A percentile compares a stretch with the other conserved stretches of the same genome.
phyloP scores from a whole-genome alignment of 331 rosid genomes.

The Rhamnella rubrinervis region DNA sequence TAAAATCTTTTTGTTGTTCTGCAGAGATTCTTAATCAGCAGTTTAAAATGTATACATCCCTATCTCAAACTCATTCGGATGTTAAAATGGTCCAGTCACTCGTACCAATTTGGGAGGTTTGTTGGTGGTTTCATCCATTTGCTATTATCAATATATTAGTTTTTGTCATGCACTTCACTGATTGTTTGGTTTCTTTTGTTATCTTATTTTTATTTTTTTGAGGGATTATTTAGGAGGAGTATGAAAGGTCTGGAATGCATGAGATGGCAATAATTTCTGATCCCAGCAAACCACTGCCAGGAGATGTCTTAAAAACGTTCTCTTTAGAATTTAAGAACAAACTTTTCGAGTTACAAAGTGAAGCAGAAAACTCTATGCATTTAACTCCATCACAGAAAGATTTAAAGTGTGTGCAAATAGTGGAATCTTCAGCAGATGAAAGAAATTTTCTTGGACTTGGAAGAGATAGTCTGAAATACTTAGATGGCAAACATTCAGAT shows the following conservation, averaged over 20 bases:
- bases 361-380: slow-evolving; percentile 35
- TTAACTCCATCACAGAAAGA: slow-evolving; percentile 47
- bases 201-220: neutral
- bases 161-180: slow-evolving; percentile 4
- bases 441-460: slow-evolving; percentile 24
- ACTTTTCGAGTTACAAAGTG: slow-evolving; percentile 44
- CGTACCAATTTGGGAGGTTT: slow-evolving; percentile 89
- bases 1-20: slow-evolving; percentile 25
- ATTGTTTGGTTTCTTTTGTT: neutral
- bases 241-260: slow-evolving; percentile 58
- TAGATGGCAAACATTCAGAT: slow-evolving; percentile 25
- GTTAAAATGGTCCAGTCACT: slow-evolving; percentile 93
- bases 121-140: slow-evolving; percentile 17
- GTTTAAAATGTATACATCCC: slow-evolving; percentile 69
- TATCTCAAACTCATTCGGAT: slow-evolving; percentile 70
- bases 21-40: slow-evolving; percentile 78
- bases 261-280: slow-evolving; percentile 50
- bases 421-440: slow-evolving; percentile 32
- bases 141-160: slow-evolving; percentile 10
- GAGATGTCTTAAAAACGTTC: slow-evolving; percentile 62
- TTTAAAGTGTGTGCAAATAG: slow-evolving; percentile 32
- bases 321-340: slow-evolving; percentile 51
- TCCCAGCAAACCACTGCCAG: slow-evolving; percentile 63
- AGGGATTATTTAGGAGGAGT: slow-evolving; percentile 60
- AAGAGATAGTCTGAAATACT: slow-evolving; percentile 21